phyloP scores from a whole-genome alignment of 495 filamentous ascomycete species.

The Xylaria acuta region DNA sequence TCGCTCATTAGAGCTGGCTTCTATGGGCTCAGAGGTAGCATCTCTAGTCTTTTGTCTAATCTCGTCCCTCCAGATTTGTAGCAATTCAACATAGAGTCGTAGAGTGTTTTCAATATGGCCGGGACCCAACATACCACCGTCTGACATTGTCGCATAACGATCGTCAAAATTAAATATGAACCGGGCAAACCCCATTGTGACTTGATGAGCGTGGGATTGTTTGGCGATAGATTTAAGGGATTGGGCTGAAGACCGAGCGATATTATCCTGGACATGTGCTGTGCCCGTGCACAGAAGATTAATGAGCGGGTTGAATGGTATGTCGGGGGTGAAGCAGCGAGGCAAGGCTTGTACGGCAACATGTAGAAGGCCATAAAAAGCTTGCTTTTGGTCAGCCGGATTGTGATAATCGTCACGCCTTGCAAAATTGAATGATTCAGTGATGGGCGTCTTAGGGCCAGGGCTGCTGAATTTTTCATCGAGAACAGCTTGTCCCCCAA shows the following conservation, averaged over 20 bases:
- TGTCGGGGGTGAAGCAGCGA: constrained; percentile 86
- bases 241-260: constrained; percentile 88
- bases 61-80: constrained; percentile 97
- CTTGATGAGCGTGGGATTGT: constrained; percentile 91
- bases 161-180: constrained; percentile 99
- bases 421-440: constrained; percentile 90
- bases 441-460: constrained; percentile 90
- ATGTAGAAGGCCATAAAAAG: constrained; percentile 93
- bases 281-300: constrained; percentile 96
- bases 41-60: constrained; percentile 85
- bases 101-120: constrained; percentile 95
- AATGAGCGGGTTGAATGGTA: constrained; percentile 91
- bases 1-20: constrained; percentile 63
- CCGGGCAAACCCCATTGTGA: constrained; percentile 93
- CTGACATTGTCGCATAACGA: constrained; percentile 95
- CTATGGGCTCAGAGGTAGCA: constrained; percentile 66
- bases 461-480: constrained; percentile 91
- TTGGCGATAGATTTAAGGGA: constrained; percentile 94
- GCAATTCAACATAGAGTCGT: constrained; percentile 87
- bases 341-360: constrained; percentile 95
- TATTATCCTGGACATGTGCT: constrained; percentile 90
- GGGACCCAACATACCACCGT: constrained; percentile 94
- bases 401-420: constrained; percentile 79
- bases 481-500: constrained; percentile 91
- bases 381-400: constrained; percentile 83